Percentiles rank a stretch among this genome's conserved stretches.
These are phyloP conservation scores for Boletales sp. DNA, from an alignment of 768 basidiomycete species.

Conservation along the genomic window DNA sequence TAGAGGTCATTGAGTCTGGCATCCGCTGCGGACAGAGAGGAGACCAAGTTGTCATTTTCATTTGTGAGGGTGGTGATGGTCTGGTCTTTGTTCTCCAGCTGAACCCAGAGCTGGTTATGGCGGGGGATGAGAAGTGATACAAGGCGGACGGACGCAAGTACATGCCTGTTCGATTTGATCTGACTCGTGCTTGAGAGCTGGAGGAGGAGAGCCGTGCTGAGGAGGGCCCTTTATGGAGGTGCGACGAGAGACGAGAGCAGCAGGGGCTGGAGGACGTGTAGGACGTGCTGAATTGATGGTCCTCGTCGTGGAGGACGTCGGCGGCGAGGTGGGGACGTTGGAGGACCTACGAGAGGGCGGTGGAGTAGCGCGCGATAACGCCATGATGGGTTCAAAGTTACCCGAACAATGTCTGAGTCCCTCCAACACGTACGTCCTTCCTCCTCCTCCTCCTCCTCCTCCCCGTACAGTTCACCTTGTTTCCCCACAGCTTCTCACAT, in stretches of 20 bases:
- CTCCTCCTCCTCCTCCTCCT: neutral
- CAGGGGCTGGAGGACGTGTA: slow-evolving; percentile 50
- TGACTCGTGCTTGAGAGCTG: slow-evolving; percentile 70
- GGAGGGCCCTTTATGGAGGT: slow-evolving; percentile 44
- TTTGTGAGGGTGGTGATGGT: slow-evolving; percentile 54
- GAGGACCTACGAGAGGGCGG: slow-evolving; percentile 43
- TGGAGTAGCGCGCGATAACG: slow-evolving; percentile 41
- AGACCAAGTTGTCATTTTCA: slow-evolving; percentile 64
- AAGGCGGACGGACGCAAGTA: slow-evolving; percentile 1
- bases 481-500: slow-evolving; percentile 40
- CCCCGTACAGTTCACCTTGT: slow-evolving; percentile 4
- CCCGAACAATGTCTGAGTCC: slow-evolving; percentile 27
- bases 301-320: slow-evolving; percentile 17
- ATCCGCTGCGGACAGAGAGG: slow-evolving; percentile 66
- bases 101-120: slow-evolving; percentile 60
- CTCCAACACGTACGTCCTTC: slow-evolving; percentile 30
- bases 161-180: slow-evolving; percentile 79
- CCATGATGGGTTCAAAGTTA: slow-evolving; percentile 31
- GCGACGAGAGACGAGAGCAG: slow-evolving; percentile 44
- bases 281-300: slow-evolving; percentile 52
- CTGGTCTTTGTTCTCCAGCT: slow-evolving; percentile 77
- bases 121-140: slow-evolving; percentile 8
- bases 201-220: slow-evolving; percentile 36
- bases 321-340: slow-evolving; percentile 37
- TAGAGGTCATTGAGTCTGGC: slow-evolving; percentile 75